Evolutionary conservation across 2,329 filamentous ascomycete species (phyloP).

Genomic region (Rhytidhysteron rufulum): DNA sequence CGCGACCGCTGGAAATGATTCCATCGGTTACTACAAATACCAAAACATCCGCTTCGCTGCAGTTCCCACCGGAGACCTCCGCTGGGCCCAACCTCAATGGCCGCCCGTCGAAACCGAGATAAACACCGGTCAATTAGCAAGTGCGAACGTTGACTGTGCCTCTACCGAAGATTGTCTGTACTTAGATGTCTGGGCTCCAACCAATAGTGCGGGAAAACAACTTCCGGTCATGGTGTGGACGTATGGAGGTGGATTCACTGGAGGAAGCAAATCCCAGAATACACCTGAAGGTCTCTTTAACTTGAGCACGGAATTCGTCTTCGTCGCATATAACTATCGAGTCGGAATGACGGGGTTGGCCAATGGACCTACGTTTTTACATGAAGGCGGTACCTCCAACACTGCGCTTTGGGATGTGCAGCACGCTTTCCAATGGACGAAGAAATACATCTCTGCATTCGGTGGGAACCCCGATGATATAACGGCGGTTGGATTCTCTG

Average conservation of each 20-base stretch:
- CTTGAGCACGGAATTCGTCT: slow-evolving; percentile 27
- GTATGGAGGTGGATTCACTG: slow-evolving; percentile 16
- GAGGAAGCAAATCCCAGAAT: slow-evolving; percentile 26
- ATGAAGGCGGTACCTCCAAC: slow-evolving; percentile 19
- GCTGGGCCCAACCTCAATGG: slow-evolving; percentile 33
- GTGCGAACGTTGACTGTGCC: slow-evolving; percentile 33
- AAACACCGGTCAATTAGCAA: slow-evolving; percentile 31
- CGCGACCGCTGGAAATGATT: slow-evolving; percentile 15
- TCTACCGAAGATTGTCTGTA: slow-evolving; percentile 24
- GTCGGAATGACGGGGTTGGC: slow-evolving; percentile 32
- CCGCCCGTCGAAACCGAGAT: slow-evolving; percentile 27
- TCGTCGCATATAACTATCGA: slow-evolving; percentile 34
- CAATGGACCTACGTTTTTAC: slow-evolving; percentile 22
- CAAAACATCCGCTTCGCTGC: slow-evolving; percentile 27
- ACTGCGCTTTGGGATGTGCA: slow-evolving; percentile 10
- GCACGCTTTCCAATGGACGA: slow-evolving; percentile 3
- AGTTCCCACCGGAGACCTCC: slow-evolving; percentile 8
- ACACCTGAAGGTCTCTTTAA: slow-evolving; percentile 34
- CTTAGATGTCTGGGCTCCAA: slow-evolving; percentile 8
- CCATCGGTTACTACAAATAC: slow-evolving; percentile 31
- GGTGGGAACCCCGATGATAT: neutral
- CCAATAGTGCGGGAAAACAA: slow-evolving; percentile 2
- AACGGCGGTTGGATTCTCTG: slow-evolving; percentile 7
- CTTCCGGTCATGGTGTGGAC: slow-evolving; percentile 3
- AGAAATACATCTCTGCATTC: slow-evolving; percentile 3